Conservation (phyloP, 192 early-diverging fungal genomes). For the Paraglomus occultum region DNA sequence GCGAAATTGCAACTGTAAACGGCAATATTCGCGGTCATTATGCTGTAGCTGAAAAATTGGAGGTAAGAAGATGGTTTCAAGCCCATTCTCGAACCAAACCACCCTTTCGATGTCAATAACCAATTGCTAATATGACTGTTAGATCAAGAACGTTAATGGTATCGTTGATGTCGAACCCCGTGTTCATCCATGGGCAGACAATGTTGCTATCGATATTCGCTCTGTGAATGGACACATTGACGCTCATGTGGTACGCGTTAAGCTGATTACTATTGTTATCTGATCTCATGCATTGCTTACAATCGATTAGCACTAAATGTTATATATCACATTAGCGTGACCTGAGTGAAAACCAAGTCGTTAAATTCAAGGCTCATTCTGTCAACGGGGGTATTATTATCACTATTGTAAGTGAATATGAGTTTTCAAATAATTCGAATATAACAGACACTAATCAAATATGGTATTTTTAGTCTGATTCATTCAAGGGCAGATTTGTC, state of each 20-base stretch:
- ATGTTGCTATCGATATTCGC: background rate
- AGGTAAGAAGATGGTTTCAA: background rate
- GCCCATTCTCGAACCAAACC: background rate
- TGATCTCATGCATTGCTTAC: background rate
- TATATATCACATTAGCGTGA: background rate
- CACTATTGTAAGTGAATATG: background rate
- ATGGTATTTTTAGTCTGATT: conserved; percentile 5
- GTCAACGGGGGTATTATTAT: conserved; percentile 24
- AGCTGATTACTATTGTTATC: background rate
- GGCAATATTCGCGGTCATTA: conserved; percentile 2
- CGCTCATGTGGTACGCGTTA: conserved; percentile 21
- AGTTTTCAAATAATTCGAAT: background rate
- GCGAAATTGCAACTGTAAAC: conserved; percentile 23
- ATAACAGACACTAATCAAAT: background rate
- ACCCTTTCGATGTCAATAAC: background rate
- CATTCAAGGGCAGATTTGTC: conserved; percentile 12
- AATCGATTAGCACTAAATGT: background rate
- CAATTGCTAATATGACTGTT: background rate
- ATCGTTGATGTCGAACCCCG: background rate
- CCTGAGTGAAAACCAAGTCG: conserved; percentile 9
- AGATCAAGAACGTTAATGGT: conserved; percentile 22
- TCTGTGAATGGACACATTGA: conserved; percentile 25
- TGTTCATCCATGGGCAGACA: conserved; percentile 3
- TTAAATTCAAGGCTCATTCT: conserved; percentile 5
- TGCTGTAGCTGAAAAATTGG: conserved; percentile 9